Percentiles rank a stretch among this genome's conserved stretches.
Evolutionary conservation across 108 stramenopile species (phyloP).

Genomic region (Cyclotella sp.): DNA sequence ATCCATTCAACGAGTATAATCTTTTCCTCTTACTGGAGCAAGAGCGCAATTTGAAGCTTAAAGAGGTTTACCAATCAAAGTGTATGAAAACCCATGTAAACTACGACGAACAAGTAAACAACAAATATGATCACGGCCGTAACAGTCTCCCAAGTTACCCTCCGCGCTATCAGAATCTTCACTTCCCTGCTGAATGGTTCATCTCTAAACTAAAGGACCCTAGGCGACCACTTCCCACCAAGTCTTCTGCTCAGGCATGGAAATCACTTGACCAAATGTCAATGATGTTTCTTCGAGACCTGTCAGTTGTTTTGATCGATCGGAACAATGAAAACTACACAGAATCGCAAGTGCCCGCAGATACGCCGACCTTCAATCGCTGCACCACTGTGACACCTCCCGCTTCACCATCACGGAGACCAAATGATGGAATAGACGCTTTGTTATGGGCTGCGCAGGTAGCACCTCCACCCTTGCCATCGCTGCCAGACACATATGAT

Average conservation of each 20-base stretch:
- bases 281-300: conserved; percentile 5
- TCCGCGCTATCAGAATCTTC: conserved; percentile 34
- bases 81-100: background rate
- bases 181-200: conserved; percentile 17
- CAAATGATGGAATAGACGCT: conserved; percentile 1
- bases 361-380: background rate
- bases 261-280: conserved; percentile 21
- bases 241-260: conserved; percentile 8
- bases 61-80: conserved; percentile 21
- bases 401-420: conserved; percentile 18
- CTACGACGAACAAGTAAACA: background rate
- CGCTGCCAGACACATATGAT: conserved; percentile 2
- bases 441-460: conserved; percentile 1
- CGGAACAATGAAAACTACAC: conserved; percentile 8
- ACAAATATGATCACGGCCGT: background rate
- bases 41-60: conserved; percentile 28
- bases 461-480: background rate
- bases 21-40: conserved; percentile 29
- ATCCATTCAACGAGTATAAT: conserved; percentile 17
- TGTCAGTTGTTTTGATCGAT: background rate
- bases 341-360: background rate
- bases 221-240: conserved; percentile 1
- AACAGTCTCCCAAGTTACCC: conserved; percentile 9
- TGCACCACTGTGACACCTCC: conserved; percentile 29
- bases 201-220: background rate